A percentile compares a stretch with the other conserved stretches of the same genome.
Evolutionary conservation across 441 rosid species (phyloP).

Genomic region (Populus hybrid): DNA sequence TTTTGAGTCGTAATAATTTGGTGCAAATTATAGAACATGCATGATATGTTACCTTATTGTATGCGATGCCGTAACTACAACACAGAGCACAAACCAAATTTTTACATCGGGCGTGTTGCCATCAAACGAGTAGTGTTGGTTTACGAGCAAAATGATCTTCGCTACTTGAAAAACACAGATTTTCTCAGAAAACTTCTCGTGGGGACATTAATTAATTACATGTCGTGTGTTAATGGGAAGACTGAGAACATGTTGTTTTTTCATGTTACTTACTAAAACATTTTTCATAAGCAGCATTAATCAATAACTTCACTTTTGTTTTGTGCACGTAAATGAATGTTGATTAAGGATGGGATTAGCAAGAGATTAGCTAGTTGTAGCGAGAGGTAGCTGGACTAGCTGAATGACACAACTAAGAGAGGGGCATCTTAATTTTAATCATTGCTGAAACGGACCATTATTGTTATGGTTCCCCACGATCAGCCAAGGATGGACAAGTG

Average conservation of each 20-base stretch:
- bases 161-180: not conserved
- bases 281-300: not conserved
- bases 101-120: not conserved
- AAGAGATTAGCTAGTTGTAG: not conserved
- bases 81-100: not conserved
- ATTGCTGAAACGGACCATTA: conserved; percentile 40
- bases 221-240: too few species aligned
- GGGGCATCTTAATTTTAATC: conserved; percentile 30
- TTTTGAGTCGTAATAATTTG: not conserved
- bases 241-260: too few species aligned
- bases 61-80: not conserved
- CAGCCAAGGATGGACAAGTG: conserved; percentile 21
- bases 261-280: too few species aligned
- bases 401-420: conserved; percentile 22
- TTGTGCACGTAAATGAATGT: not conserved
- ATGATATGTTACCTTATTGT: not conserved
- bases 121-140: not conserved
- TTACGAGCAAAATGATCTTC: not conserved
- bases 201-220: not conserved
- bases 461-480: conserved; percentile 53
- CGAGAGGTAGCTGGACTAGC: conserved; percentile 8
- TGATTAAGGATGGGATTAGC: conserved; percentile 10
- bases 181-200: not conserved
- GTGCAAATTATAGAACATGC: not conserved
- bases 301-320: not conserved